Evolutionary conservation across 495 filamentous ascomycete genomes (phyloP), one percentile per base, ranked within the genome.

Genomic region (Xylaria palmicola): DNA sequence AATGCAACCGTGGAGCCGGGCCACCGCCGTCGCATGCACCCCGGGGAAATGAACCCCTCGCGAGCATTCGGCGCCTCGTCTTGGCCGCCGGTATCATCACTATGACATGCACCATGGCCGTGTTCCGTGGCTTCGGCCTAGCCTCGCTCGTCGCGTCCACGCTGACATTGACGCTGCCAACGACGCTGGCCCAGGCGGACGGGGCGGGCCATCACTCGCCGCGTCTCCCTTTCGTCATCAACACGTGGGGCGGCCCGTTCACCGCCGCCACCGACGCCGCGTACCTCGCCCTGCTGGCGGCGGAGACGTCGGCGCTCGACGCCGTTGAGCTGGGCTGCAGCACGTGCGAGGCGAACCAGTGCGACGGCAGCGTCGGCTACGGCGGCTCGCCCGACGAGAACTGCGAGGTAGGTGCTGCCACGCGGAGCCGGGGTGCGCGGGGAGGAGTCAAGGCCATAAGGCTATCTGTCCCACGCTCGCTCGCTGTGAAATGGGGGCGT

Each of bases 201-300:
- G 3, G 0, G 4, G 12, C 29, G 4, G 6, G 13, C 5, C 30
- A 55, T 12, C 67, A 67, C 40, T 68, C 72, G 29, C 73, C 75
- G 0, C 65, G 71, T 24, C 64, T 79, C 20, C 78, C 78, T 7
- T 66, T 80, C 64, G 70, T 77, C 8, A 73, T 81, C 62, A 81
- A 79, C 64, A 72, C 70, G 37, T 81, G 78, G 78, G 72, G 69
- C 49, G 78, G 78, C 7, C 65, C 72, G 17, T 81, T 81, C 64
- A 76, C 74, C 10, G 70, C 72, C 17, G 78, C 77, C 49, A 81
- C 79, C 17, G 75, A 81, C 57, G 77, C 78, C n/a, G 79, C 79
- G 19, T 81, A 74, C 50, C 26, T 65, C 12, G 53, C 71, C 34
- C 71, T 78, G 36, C 40, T 60, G 7, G 52, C 64, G 5, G 40